These are phyloP conservation scores for Trichoderma polysporum DNA, from an alignment of 2,329 filamentous ascomycete species.

Conservation along the genomic window DNA sequence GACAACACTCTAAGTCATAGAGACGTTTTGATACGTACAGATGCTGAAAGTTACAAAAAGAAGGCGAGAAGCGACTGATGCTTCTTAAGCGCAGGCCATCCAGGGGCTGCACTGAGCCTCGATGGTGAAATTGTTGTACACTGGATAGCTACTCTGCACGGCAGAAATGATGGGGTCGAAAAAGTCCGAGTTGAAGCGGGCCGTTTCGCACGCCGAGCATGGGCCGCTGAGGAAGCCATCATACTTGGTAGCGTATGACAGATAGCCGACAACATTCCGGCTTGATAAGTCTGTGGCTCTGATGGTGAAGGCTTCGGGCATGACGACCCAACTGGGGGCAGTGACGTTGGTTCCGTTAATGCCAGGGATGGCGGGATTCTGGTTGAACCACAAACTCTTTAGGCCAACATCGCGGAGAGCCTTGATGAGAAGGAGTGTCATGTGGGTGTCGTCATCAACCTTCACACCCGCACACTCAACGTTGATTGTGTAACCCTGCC, in stretches of 20 bases:
- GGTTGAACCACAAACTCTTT: conserved; percentile 42
- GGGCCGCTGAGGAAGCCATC: conserved; percentile 39
- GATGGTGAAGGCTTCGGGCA: conserved; percentile 40
- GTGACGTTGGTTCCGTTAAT: conserved; percentile 32
- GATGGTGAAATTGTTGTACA: conserved; percentile 39
- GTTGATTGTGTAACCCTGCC: conserved; percentile 39
- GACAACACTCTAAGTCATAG: conserved; percentile 6
- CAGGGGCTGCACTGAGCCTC: conserved; percentile 41
- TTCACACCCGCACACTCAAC: conserved; percentile 40
- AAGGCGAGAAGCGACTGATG: not conserved
- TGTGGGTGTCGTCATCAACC: conserved; percentile 40
- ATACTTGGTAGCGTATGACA: conserved; percentile 41
- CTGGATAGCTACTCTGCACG: conserved; percentile 40
- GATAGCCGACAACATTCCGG: conserved; percentile 35
- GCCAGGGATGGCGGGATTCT: conserved; percentile 39
- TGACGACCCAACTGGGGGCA: conserved; percentile 38
- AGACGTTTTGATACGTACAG: conserved; percentile 20
- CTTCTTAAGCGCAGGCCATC: conserved; percentile 36
- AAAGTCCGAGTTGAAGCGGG: conserved; percentile 38
- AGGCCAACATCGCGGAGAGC: conserved; percentile 39
- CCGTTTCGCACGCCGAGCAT: conserved; percentile 38
- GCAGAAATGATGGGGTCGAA: conserved; percentile 41
- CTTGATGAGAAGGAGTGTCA: conserved; percentile 42
- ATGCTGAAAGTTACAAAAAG: conserved; percentile 9
- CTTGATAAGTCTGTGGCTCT: conserved; percentile 36